These are phyloP conservation scores for Tricladium varicosporioides DNA, from an alignment of 2,329 filamentous ascomycete species.

Conservation along the genomic window DNA sequence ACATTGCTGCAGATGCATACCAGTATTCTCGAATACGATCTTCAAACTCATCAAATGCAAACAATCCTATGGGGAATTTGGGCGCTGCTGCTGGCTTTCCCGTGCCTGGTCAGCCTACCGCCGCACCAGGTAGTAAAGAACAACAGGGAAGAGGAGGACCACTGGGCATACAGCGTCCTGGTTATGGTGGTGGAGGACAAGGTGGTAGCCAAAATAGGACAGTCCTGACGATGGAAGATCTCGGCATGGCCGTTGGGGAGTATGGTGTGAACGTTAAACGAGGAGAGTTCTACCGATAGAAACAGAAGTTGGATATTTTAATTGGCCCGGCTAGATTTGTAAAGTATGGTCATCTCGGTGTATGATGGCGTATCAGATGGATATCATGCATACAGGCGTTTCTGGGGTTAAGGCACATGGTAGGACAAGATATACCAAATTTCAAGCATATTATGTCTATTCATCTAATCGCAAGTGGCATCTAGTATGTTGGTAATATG, in stretches of 20 bases:
- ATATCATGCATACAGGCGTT: neutral
- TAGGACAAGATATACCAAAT: neutral
- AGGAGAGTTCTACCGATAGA: conserved; percentile 89
- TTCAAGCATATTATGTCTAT: too few species aligned
- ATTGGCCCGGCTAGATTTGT: neutral
- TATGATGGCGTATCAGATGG: neutral
- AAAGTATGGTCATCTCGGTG: neutral
- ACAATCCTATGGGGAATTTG: conserved; percentile 87
- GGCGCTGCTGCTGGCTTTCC: conserved; percentile 72
- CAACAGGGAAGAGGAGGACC: conserved; percentile 51
- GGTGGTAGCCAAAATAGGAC: conserved; percentile 87
- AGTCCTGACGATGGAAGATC: conserved; percentile 96
- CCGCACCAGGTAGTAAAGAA: conserved; percentile 54
- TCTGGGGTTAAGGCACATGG: neutral
- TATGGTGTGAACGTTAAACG: conserved; percentile 98
- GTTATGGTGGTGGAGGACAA: conserved; percentile 84
- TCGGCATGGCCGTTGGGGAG: conserved; percentile 96
- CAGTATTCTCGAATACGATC: conserved; percentile 95
- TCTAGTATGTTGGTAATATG: too few species aligned
- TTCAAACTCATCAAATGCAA: conserved; percentile 81
- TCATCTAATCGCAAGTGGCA: too few species aligned
- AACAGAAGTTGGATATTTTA: neutral
- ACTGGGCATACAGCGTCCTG: conserved; percentile 61
- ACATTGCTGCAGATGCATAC: conserved; percentile 95
- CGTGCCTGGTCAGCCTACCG: conserved; percentile 59